Evolutionary conservation across 441 rosid species (phyloP).

Genomic region (Eutrema salsugineum): DNA sequence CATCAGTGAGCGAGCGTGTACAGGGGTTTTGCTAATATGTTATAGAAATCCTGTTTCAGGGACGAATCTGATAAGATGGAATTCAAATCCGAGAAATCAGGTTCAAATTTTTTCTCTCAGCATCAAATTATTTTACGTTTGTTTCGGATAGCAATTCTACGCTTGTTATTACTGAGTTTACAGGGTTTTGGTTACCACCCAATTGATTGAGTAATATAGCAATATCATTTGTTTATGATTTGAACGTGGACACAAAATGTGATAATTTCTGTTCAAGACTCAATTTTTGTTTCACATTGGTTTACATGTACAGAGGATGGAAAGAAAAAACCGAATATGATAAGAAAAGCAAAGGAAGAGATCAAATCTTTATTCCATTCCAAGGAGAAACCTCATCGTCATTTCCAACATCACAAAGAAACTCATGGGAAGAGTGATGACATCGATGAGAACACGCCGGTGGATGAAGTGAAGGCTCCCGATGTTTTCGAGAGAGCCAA

Average conservation of each 20-base stretch:
- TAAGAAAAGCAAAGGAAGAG: constrained; percentile 24
- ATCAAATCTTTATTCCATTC: constrained; percentile 25
- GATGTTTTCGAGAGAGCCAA: constrained; percentile 28
- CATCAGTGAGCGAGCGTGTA: not conserved
- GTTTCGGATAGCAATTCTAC: not conserved
- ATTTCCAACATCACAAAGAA: constrained; percentile 17
- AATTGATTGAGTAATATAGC: too few relatives aligned
- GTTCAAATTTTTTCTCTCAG: not conserved
- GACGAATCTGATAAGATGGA: constrained; percentile 5
- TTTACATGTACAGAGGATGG: constrained; percentile 16
- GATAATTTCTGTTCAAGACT: not conserved
- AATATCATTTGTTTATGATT: too few relatives aligned
- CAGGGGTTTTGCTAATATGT: not conserved
- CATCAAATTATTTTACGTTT: not conserved
- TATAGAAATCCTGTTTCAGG: constrained; percentile 11
- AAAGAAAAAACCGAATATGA: constrained; percentile 21
- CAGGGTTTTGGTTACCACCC: too few relatives aligned
- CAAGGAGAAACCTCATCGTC: constrained; percentile 22
- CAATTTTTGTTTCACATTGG: not conserved
- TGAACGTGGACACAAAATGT: too few relatives aligned
- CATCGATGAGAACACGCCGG: constrained; percentile 4
- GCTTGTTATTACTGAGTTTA: too few relatives aligned
- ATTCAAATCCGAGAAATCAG: constrained; percentile 25
- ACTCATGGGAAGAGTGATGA: constrained; percentile 26
- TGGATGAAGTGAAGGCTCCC: constrained; percentile 30